Conservation (phyloP, 164 flowering plant genomes). For the Aristolochia californica region DNA sequence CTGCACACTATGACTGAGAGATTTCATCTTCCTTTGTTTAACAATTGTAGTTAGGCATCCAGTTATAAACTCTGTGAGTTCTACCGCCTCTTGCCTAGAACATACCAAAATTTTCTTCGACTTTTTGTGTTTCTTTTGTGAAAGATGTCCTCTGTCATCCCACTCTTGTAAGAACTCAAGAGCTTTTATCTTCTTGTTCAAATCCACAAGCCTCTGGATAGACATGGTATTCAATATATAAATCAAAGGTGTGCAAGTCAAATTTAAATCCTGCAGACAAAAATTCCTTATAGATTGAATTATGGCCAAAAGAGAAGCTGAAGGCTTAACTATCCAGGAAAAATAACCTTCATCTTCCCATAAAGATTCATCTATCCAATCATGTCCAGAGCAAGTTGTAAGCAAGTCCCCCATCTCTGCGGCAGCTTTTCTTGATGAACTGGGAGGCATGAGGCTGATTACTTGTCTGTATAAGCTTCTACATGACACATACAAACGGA, state of each 20-base stretch:
- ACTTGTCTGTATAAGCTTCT: slow-evolving; percentile 58
- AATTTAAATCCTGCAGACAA: slow-evolving; percentile 21
- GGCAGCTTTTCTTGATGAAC: slow-evolving; percentile 44
- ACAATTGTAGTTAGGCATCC: slow-evolving; percentile 19
- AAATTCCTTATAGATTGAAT: slow-evolving; percentile 30
- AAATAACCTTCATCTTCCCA: slow-evolving; percentile 53
- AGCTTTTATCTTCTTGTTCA: slow-evolving; percentile 54
- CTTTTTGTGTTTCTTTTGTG: slow-evolving; percentile 25
- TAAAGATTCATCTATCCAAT: slow-evolving; percentile 40
- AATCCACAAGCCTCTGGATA: slow-evolving; percentile 74
- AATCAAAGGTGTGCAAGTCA: slow-evolving; percentile 32
- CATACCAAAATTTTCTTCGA: slow-evolving; percentile 21
- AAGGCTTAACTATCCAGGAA: slow-evolving; percentile 58
- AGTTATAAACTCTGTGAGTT: slow-evolving; percentile 44
- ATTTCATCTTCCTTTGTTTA: slow-evolving; percentile 13
- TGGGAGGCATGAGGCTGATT: slow-evolving; percentile 67
- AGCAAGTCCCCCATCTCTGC: slow-evolving; percentile 42
- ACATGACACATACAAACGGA: slow-evolving; percentile 55
- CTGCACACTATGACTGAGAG: slow-evolving; percentile 7
- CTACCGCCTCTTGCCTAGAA: slow-evolving; percentile 52
- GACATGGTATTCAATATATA: slow-evolving; percentile 57
- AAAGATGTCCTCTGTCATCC: slow-evolving; percentile 15
- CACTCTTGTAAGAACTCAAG: slow-evolving; percentile 40
- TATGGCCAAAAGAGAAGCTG: slow-evolving; percentile 39
- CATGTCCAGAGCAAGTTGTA: slow-evolving; percentile 45